These are phyloP conservation scores for Colletotrichum phormii DNA, from an alignment of 2,329 filamentous ascomycete species.

Conservation along the genomic window DNA sequence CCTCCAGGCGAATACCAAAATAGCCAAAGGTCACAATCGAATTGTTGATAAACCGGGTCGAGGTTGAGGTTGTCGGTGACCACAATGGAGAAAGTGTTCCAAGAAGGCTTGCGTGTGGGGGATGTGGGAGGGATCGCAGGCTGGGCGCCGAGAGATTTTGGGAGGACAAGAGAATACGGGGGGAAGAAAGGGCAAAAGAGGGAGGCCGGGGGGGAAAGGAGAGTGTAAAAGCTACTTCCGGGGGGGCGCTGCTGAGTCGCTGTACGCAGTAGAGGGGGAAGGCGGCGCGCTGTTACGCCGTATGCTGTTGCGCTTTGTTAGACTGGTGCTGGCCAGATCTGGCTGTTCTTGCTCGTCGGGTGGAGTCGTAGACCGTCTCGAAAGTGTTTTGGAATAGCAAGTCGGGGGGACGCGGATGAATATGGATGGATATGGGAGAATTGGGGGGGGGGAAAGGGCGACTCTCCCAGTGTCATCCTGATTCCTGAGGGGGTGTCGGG, in stretches of 20 bases:
- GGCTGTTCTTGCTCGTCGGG: slow-evolving; percentile 19
- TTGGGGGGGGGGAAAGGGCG: slow-evolving; percentile 5
- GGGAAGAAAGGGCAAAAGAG: neutral
- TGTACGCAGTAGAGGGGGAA: neutral
- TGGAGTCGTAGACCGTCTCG: slow-evolving; percentile 38
- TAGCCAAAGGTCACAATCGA: slow-evolving; percentile 8
- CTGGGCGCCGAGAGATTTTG: slow-evolving; percentile 40
- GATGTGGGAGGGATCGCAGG: slow-evolving; percentile 39
- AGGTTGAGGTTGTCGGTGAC: slow-evolving; percentile 16
- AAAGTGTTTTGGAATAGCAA: slow-evolving; percentile 39
- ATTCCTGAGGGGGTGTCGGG: neutral
- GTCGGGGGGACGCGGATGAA: slow-evolving; percentile 36
- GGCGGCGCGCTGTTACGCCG: slow-evolving; percentile 19
- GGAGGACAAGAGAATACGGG: slow-evolving; percentile 20
- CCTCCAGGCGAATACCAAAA: slow-evolving; percentile 1
- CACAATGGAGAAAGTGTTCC: slow-evolving; percentile 31
- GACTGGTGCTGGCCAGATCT: slow-evolving; percentile 26
- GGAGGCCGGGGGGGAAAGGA: neutral
- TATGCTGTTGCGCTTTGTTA: slow-evolving; percentile 24
- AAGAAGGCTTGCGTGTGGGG: slow-evolving; percentile 36
- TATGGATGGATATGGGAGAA: slow-evolving; percentile 38
- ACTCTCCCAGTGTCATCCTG: neutral
- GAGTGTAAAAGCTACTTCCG: slow-evolving; percentile 31
- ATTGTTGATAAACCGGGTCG: slow-evolving; percentile 28
- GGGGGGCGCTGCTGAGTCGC: slow-evolving; percentile 19